Evolutionary conservation across 1,139 yeast species (phyloP).

Genomic region (Petasospora fabianii): DNA sequence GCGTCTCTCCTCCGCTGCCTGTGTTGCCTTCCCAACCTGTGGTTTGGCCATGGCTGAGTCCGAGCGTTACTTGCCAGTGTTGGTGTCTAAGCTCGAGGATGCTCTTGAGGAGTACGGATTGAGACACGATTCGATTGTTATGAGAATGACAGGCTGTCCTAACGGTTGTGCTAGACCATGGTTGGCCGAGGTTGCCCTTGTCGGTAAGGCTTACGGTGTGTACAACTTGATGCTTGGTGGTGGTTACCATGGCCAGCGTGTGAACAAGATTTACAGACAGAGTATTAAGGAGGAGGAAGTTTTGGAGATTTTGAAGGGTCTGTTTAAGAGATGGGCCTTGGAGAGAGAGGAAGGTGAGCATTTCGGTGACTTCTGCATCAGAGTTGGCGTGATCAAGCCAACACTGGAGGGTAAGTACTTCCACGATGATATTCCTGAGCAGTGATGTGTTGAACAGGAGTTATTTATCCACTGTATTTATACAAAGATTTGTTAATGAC

Average conservation of each 20-base stretch:
- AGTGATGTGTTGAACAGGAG: slow-evolving; percentile 4
- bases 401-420: slow-evolving; percentile 88
- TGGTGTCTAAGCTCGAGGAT: slow-evolving; percentile 75
- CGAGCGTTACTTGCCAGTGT: slow-evolving; percentile 86
- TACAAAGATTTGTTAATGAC: not conserved
- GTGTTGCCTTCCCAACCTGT: slow-evolving; percentile 99
- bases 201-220: slow-evolving; percentile 93
- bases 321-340: slow-evolving; percentile 91
- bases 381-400: slow-evolving; percentile 82
- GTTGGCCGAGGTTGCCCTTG: slow-evolving; percentile 94
- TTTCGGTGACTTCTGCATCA: slow-evolving; percentile 89
- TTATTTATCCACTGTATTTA: slow-evolving; percentile 4
- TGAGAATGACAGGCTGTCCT: slow-evolving; percentile 99
- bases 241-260: slow-evolving; percentile 90
- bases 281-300: slow-evolving; percentile 92
- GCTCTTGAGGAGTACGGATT: slow-evolving; percentile 89
- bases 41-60: slow-evolving; percentile 99
- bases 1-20: slow-evolving; percentile 88
- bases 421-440: slow-evolving; percentile 89
- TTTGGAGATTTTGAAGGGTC: slow-evolving; percentile 67
- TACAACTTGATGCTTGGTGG: slow-evolving; percentile 96
- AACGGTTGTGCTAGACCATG: slow-evolving; percentile 99
- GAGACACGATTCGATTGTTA: slow-evolving; percentile 89
- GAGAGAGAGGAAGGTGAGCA: slow-evolving; percentile 91
- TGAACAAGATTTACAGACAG: slow-evolving; percentile 85